A percentile compares a stretch with the other conserved stretches of the same genome.
Conservation (phyloP, 306 rosid species). For the Crotalaria pallida region DNA sequence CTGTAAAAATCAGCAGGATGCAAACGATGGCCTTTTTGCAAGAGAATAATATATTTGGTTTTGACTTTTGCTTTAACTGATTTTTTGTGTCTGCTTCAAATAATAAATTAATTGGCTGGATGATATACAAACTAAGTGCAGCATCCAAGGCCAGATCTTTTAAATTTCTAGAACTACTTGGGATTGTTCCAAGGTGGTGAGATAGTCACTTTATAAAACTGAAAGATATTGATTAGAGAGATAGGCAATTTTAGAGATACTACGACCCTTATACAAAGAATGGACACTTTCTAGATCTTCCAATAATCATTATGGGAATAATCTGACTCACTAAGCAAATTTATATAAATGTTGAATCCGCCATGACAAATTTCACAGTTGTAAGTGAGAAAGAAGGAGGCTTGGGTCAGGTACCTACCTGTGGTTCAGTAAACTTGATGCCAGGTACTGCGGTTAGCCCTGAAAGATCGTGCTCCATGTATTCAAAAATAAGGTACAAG, state of each 20-base stretch:
- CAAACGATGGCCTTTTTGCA: background rate
- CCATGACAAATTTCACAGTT: background rate
- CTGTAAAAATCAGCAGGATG: background rate
- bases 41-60: background rate
- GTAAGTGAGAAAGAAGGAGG: background rate
- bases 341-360: background rate
- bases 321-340: background rate
- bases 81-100: background rate
- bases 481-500: slow-evolving; percentile 78
- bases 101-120: background rate
- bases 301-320: background rate
- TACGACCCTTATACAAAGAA: background rate
- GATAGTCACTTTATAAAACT: background rate
- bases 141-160: background rate
- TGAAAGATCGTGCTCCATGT: slow-evolving; percentile 87
- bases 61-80: background rate
- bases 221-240: background rate
- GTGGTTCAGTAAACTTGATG: slow-evolving; percentile 63
- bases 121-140: background rate
- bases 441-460: slow-evolving; percentile 60
- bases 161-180: background rate
- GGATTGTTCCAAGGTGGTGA: background rate
- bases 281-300: background rate
- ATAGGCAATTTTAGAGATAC: no score
- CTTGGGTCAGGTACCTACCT: slow-evolving; percentile 53